A percentile compares a stretch with the other conserved stretches of the same genome.
Evolutionary conservation across 108 stramenopile genomes (phyloP).

Genomic region (Nitzschia sp.): DNA sequence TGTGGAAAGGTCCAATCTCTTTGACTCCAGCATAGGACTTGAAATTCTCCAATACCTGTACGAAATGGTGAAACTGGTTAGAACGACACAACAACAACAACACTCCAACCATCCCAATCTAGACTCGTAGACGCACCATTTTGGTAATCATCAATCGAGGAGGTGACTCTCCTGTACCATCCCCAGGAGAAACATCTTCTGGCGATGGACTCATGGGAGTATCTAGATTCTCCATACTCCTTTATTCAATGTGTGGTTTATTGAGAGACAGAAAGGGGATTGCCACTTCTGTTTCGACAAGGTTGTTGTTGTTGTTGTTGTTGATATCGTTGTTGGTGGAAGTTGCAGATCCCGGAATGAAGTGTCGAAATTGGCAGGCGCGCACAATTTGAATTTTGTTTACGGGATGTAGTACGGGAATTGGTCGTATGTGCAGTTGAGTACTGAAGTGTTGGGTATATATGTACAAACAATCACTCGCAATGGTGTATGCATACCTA

Average conservation of each 20-base stretch:
- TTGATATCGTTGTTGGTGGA: too few relatives aligned
- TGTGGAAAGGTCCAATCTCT: constrained; percentile 88
- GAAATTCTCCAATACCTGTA: constrained; percentile 93
- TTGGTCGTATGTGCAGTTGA: not conserved
- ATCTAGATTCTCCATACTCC: not conserved
- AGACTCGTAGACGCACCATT: constrained; percentile 65
- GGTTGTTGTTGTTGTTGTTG: too few relatives aligned
- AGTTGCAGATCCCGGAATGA: too few relatives aligned
- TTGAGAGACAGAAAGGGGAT: too few relatives aligned
- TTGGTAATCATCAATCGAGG: constrained; percentile 92
- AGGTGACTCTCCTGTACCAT: constrained; percentile 31
- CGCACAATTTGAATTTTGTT: constrained; percentile 9
- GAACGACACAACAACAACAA: too few relatives aligned
- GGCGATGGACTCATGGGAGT: constrained; percentile 13
- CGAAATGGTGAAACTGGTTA: not conserved
- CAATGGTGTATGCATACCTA: not conserved
- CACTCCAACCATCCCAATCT: too few relatives aligned
- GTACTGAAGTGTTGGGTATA: not conserved
- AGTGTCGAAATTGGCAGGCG: constrained; percentile 8
- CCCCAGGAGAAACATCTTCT: too few relatives aligned
- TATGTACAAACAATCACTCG: not conserved
- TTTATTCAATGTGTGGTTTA: not conserved
- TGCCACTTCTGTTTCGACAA: too few relatives aligned
- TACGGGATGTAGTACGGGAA: not conserved
- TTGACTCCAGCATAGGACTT: constrained; percentile 95